phyloP scores from a whole-genome alignment of 257 asterid genomes.

The Penstemon eatonii region DNA sequence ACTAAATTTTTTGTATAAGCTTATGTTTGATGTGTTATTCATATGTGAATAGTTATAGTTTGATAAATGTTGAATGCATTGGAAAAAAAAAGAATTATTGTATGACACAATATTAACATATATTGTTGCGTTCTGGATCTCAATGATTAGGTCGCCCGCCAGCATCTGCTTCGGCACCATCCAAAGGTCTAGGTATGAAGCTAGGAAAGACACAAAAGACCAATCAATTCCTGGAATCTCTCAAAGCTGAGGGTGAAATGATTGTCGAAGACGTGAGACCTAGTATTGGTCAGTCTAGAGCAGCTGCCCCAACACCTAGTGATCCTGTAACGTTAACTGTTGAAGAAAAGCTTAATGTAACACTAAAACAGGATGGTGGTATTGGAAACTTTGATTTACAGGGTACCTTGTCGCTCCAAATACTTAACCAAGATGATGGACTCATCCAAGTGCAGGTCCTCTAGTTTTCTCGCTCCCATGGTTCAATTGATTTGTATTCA shows the following conservation, averaged over 20 bases:
- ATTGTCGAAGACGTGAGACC: constrained; percentile 74
- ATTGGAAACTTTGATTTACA: constrained; percentile 78
- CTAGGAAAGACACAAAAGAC: constrained; percentile 69
- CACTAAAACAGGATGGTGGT: constrained; percentile 85
- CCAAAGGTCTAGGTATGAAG: constrained; percentile 71
- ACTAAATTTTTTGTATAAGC: too few relatives aligned
- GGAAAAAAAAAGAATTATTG: too few relatives aligned
- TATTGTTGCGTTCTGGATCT: constrained; percentile 16
- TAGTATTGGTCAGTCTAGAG: constrained; percentile 55
- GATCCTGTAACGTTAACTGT: constrained; percentile 88
- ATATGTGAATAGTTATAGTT: too few relatives aligned
- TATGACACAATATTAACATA: background rate
- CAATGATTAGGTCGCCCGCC: constrained; percentile 50
- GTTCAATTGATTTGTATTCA: constrained; percentile 18
- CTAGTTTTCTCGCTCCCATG: constrained; percentile 20
- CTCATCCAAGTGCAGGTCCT: constrained; percentile 89
- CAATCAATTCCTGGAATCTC: constrained; percentile 67
- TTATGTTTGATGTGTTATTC: too few relatives aligned
- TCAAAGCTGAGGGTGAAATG: constrained; percentile 73
- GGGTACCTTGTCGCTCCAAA: constrained; percentile 83
- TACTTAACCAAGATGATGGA: constrained; percentile 84
- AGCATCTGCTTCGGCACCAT: constrained; percentile 66
- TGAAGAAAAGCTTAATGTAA: constrained; percentile 78
- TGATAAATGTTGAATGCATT: too few relatives aligned
- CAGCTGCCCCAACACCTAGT: constrained; percentile 66